Percentiles rank a stretch among this genome's conserved stretches.
phyloP scores from a whole-genome alignment of 164 flowering plant species.

The Magnolia changhungtana region DNA sequence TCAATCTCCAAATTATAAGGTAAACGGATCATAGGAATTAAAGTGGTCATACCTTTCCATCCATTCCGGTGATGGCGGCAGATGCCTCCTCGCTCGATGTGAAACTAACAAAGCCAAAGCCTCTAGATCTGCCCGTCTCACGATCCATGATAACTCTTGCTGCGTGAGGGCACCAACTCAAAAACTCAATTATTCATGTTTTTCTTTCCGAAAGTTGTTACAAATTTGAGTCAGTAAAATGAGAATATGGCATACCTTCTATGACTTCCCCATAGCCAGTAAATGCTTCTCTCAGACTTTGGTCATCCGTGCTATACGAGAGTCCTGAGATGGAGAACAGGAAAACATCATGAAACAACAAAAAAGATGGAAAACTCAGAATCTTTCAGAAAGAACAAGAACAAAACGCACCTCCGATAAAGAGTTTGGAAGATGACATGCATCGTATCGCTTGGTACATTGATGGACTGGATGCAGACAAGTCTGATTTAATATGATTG shows the following conservation, averaged over 20 bases:
- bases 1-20: no score
- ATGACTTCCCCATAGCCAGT: slow-evolving; percentile 36
- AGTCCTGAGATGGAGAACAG: slow-evolving; percentile 27
- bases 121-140: slow-evolving; percentile 16
- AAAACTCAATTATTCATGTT: background rate
- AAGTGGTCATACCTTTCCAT: slow-evolving; percentile 39
- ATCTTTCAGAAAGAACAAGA: background rate
- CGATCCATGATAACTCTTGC: slow-evolving; percentile 17
- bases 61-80: slow-evolving; percentile 25
- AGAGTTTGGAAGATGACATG: slow-evolving; percentile 52
- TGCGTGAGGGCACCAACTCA: background rate
- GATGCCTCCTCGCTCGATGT: slow-evolving; percentile 13
- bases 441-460: slow-evolving; percentile 43
- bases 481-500: slow-evolving; percentile 20
- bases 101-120: slow-evolving; percentile 14
- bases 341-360: background rate
- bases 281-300: slow-evolving; percentile 38
- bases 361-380: background rate
- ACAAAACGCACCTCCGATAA: slow-evolving; percentile 40
- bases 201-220: background rate
- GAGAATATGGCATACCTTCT: slow-evolving; percentile 28
- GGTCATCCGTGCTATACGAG: slow-evolving; percentile 40
- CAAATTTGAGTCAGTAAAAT: background rate
- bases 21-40: background rate
- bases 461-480: slow-evolving; percentile 32